Evolutionary conservation across 1,284 basidiomycete species (phyloP).

Genomic region (Malassezia dermatis): DNA sequence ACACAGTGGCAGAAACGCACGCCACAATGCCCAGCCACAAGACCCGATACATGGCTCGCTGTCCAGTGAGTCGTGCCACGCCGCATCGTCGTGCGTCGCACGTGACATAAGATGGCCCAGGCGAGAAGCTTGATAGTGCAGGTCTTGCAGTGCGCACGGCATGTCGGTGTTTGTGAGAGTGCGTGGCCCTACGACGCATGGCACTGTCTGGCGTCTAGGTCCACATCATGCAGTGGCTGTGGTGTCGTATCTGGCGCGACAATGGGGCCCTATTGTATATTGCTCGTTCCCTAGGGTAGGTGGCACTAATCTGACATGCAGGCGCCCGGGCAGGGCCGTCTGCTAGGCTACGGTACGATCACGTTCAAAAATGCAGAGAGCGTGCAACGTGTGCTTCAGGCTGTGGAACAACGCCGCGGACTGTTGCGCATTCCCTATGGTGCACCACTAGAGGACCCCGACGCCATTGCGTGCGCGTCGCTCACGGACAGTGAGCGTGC

Average conservation of each 20-base stretch:
- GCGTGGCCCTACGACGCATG: constrained; percentile 6
- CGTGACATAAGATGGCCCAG: not conserved
- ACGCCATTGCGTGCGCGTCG: constrained; percentile 4
- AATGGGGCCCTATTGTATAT: constrained; percentile 7
- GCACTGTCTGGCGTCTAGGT: constrained; percentile 5
- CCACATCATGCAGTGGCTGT: constrained; percentile 12
- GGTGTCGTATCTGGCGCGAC: constrained; percentile 10
- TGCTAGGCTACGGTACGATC: constrained; percentile 10
- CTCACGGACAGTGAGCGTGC: constrained; percentile 5
- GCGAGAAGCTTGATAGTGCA: not conserved
- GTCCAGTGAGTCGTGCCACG: not conserved
- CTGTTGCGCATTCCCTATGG: constrained; percentile 2
- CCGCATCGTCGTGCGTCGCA: not conserved
- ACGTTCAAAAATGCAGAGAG: not conserved
- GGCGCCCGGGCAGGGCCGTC: not conserved
- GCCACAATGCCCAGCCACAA: not conserved
- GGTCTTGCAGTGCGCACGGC: not conserved
- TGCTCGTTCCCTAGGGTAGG: constrained; percentile 4
- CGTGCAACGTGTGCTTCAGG: constrained; percentile 7
- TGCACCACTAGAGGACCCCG: not conserved
- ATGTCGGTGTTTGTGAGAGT: constrained; percentile 14
- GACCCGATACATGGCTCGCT: not conserved
- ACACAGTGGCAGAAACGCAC: not conserved
- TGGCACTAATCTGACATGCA: not conserved
- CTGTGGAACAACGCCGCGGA: constrained; percentile 1